Evolutionary conservation across 352 stramenopile species (phyloP).

Genomic region (Globisporangium nodosum): DNA sequence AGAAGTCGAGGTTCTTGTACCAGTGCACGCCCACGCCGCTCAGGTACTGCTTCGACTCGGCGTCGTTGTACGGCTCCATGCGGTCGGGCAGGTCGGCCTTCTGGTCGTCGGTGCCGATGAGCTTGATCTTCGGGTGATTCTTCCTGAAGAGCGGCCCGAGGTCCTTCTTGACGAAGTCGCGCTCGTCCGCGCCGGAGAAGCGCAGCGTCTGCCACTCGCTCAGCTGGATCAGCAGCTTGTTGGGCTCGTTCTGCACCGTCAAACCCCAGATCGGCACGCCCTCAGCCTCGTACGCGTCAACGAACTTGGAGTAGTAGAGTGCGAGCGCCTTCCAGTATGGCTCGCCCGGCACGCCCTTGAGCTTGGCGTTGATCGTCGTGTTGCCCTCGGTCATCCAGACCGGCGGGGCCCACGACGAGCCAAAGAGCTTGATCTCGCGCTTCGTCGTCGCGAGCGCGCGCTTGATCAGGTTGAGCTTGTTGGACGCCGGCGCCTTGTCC

Average conservation of each 20-base stretch:
- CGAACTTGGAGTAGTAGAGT: conserved; percentile 88
- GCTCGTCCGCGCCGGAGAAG: conserved; percentile 30
- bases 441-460: conserved; percentile 32
- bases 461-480: conserved; percentile 76
- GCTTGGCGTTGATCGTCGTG: conserved; percentile 42
- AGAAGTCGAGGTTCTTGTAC: conserved; percentile 49
- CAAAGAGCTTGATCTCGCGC: conserved; percentile 58
- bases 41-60: conserved; percentile 72
- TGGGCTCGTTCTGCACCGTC: conserved; percentile 84
- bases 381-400: conserved; percentile 85
- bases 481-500: conserved; percentile 48
- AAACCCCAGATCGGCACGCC: conserved; percentile 76
- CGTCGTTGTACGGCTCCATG: conserved; percentile 56
- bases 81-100: conserved; percentile 41
- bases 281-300: conserved; percentile 70
- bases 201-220: conserved; percentile 56
- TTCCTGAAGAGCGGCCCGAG: conserved; percentile 57
- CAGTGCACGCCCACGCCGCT: conserved; percentile 82
- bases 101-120: conserved; percentile 83
- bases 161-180: conserved; percentile 73
- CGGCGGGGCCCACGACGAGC: conserved; percentile 77
- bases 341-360: conserved; percentile 48
- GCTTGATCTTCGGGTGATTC: conserved; percentile 73
- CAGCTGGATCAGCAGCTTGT: conserved; percentile 22
- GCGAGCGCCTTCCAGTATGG: conserved; percentile 71